Base-by-base conservation (phyloP, 139 green algal species). In the Chlorella sp. region DNA sequence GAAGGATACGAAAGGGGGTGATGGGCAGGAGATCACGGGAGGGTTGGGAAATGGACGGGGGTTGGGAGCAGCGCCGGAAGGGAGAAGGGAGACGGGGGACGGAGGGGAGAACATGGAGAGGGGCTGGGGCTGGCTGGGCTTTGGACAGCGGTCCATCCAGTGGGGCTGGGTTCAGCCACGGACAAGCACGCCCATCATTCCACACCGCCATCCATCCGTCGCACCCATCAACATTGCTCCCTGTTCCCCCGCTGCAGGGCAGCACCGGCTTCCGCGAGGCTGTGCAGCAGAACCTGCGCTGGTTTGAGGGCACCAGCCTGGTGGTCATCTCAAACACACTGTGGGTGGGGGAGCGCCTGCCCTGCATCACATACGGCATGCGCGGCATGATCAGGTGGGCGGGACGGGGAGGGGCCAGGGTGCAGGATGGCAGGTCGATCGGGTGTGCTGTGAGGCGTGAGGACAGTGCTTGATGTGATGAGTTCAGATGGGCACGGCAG, bases 331-430 rank as follows among this genome's bases (percentile, higher is more conserved):
- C 88, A 91, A 99, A 99, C 94, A 98, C 97, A 88, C 89, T 96
- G 60, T 99, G 97, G 97, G 95, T 99, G 81, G 97, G 97, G 18
- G 97, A 99, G 92, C 91, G 93, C 61, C 79, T 95, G 89, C 98
- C 98, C 3, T 99, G 98, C 94, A 91, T 99, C n/a, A 99, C 96
- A 0, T 99, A 98, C 91, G 98, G 97, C 92, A 99, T 99, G 97
- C 88, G 96, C 21, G 96, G 96, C 78, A 97, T 97, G 93, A 96
- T 97, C 40, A 89, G 68, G 83, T 87, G 83, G 24, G 83, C 28
- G 30, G 28, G 85, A 21, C 60, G 75, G 60, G 73, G 76, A 15
- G 73, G 32, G 16, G 73, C n/a, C 30, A 40, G n/a, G 77, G 32
- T 16, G 24, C 77, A 83, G 39, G 76, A 16, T 37, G 9, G 37